Conservation (phyloP, 2,329 filamentous ascomycete genomes). For the Gliomastix tumulicola region DNA sequence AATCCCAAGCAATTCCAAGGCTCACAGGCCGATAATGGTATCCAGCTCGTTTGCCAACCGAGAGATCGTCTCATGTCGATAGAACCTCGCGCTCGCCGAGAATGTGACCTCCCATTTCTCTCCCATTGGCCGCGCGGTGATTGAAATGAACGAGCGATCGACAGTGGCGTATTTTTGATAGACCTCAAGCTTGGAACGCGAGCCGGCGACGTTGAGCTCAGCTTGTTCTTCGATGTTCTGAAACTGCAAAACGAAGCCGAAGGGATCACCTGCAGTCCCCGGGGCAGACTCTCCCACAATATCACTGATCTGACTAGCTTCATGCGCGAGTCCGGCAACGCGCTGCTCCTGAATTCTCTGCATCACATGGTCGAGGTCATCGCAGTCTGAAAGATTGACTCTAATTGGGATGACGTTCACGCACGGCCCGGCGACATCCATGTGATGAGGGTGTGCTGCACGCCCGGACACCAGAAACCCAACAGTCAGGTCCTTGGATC, state of each 20-base stretch:
- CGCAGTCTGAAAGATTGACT: background rate
- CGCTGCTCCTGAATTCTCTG: background rate
- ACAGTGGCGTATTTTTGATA: background rate
- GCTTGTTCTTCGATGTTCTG: background rate
- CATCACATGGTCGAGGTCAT: background rate
- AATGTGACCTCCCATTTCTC: background rate
- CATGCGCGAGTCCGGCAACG: background rate
- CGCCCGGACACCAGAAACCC: background rate
- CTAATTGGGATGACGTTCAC: background rate
- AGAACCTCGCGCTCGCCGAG: background rate
- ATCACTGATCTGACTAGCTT: background rate
- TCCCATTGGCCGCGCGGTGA: background rate
- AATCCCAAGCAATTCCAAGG: too few relatives aligned
- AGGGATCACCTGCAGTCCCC: background rate
- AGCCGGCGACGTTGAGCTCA: background rate
- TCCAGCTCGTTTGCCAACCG: background rate
- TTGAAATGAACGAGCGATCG: background rate
- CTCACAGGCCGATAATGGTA: too few relatives aligned
- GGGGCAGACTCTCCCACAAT: background rate
- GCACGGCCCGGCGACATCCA: background rate
- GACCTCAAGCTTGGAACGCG: background rate
- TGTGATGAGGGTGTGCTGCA: background rate
- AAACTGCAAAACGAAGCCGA: background rate
- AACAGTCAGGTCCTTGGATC: background rate
- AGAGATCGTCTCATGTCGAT: background rate